Percentiles rank a stretch among this genome's conserved stretches.
Evolutionary conservation across 1,284 basidiomycete genomes (phyloP).

Genomic region (Tylopilus orsonianus): DNA sequence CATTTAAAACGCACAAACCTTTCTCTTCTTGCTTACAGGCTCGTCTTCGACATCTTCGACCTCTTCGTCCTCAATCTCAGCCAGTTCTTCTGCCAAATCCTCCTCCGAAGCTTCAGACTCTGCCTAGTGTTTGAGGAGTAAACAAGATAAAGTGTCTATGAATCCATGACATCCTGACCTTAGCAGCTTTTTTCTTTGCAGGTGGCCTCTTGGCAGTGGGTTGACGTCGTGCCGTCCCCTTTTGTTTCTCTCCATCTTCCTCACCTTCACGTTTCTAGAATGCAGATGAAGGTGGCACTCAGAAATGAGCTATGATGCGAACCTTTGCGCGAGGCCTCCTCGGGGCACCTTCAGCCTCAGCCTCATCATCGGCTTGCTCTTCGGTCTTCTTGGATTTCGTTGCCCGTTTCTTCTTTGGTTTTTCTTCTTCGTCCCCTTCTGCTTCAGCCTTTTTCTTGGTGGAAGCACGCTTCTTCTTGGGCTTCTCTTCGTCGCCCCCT

Average conservation of each 20-base stretch:
- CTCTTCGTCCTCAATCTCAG: slow-evolving; percentile 31
- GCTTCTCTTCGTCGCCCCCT: slow-evolving; percentile 42
- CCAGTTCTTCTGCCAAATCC: slow-evolving; percentile 34
- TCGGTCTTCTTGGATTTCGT: slow-evolving; percentile 40
- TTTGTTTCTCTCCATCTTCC: slow-evolving; percentile 40
- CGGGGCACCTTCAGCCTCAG: slow-evolving; percentile 35
- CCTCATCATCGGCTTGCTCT: slow-evolving; percentile 42
- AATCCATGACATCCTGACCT: slow-evolving; percentile 31
- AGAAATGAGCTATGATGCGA: slow-evolving; percentile 9
- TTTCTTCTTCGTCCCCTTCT: slow-evolving; percentile 45
- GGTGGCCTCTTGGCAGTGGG: slow-evolving; percentile 26
- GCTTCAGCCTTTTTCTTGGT: slow-evolving; percentile 41
- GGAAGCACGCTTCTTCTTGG: slow-evolving; percentile 39
- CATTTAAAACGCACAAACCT: slow-evolving; percentile 19
- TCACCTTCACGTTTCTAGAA: slow-evolving; percentile 40
- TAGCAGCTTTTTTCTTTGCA: slow-evolving; percentile 33
- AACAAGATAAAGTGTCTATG: background rate
- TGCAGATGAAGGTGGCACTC: slow-evolving; percentile 12
- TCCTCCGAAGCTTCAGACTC: slow-evolving; percentile 35
- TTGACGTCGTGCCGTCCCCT: slow-evolving; percentile 34
- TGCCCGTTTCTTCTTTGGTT: slow-evolving; percentile 39
- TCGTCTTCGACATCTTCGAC: slow-evolving; percentile 31
- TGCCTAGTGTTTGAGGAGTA: slow-evolving; percentile 15
- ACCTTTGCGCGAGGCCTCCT: slow-evolving; percentile 45
- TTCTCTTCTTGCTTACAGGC: slow-evolving; percentile 29